Percentiles rank a stretch among this genome's conserved stretches.
Conservation (phyloP, 352 stramenopile genomes). For the Phytophthora pinifolia region DNA sequence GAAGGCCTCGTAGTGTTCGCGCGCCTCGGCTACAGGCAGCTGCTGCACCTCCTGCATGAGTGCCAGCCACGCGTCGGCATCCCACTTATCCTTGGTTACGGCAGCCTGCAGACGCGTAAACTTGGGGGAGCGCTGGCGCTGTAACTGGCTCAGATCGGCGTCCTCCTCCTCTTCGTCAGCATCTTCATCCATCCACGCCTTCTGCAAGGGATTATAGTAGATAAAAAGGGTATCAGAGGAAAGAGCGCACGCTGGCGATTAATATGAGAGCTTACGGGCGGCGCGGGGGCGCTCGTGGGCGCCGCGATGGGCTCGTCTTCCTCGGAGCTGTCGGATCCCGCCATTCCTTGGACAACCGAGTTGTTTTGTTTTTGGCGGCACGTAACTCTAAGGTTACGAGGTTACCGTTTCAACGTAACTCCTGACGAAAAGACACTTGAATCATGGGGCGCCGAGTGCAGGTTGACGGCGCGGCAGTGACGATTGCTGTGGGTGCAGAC, state of each 20-base stretch:
- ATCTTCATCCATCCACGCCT: slow-evolving; percentile 77
- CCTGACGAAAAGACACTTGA: not conserved
- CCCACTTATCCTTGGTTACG: slow-evolving; percentile 65
- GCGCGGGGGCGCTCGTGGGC: slow-evolving; percentile 5
- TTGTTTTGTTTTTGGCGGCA: slow-evolving; percentile 4
- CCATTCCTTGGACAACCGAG: slow-evolving; percentile 15
- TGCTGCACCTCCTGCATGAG: slow-evolving; percentile 80
- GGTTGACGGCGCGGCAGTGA: slow-evolving; percentile 9
- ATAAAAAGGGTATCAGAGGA: slow-evolving; percentile 2
- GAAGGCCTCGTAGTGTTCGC: slow-evolving; percentile 80
- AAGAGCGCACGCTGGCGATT: not conserved
- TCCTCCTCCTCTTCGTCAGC: slow-evolving; percentile 86
- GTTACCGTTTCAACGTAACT: no score
- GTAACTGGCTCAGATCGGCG: slow-evolving; percentile 66
- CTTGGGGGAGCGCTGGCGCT: slow-evolving; percentile 48
- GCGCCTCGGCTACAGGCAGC: slow-evolving; percentile 60
- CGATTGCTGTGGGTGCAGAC: slow-evolving; percentile 14
- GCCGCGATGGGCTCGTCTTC: slow-evolving; percentile 80
- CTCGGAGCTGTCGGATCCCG: slow-evolving; percentile 75
- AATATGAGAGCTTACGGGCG: slow-evolving; percentile 12
- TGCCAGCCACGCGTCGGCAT: slow-evolving; percentile 76
- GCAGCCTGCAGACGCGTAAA: slow-evolving; percentile 60
- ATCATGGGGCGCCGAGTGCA: slow-evolving; percentile 9
- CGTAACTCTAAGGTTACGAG: no score
- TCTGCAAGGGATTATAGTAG: slow-evolving; percentile 31